Conservation (phyloP, 768 basidiomycete species). For the Suillus cothurnatus region DNA sequence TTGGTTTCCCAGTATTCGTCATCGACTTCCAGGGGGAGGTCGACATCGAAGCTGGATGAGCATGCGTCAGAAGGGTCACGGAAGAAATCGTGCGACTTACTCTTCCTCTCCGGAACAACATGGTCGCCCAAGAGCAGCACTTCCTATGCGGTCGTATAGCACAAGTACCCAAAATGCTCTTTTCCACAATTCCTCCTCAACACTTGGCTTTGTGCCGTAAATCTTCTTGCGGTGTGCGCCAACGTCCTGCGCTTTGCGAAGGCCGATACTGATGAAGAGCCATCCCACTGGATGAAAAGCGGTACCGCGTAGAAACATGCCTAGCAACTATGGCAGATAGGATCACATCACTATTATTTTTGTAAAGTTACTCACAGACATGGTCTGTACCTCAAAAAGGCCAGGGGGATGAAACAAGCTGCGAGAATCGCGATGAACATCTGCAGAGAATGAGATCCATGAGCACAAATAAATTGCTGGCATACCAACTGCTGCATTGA, state of each 20-base stretch:
- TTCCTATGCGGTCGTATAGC: slow-evolving; percentile 58
- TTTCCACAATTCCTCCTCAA: slow-evolving; percentile 76
- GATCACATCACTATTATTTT: neutral
- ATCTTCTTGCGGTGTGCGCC: slow-evolving; percentile 72
- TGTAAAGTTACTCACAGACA: slow-evolving; percentile 42
- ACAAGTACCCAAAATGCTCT: slow-evolving; percentile 77
- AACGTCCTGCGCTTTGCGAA: slow-evolving; percentile 70
- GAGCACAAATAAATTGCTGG: slow-evolving; percentile 7
- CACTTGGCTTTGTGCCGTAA: slow-evolving; percentile 46
- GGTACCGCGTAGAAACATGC: slow-evolving; percentile 56
- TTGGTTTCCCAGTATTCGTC: slow-evolving; percentile 74
- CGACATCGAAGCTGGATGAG: slow-evolving; percentile 74
- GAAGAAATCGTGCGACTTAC: slow-evolving; percentile 38
- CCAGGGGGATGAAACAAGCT: slow-evolving; percentile 57
- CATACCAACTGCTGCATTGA: slow-evolving; percentile 55
- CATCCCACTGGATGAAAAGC: slow-evolving; percentile 53
- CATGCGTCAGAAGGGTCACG: slow-evolving; percentile 11
- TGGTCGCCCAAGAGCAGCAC: slow-evolving; percentile 55
- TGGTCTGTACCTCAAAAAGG: slow-evolving; percentile 64
- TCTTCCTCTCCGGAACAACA: slow-evolving; percentile 66
- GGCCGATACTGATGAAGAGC: slow-evolving; percentile 54
- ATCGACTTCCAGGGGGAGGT: slow-evolving; percentile 81
- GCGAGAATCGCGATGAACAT: slow-evolving; percentile 50
- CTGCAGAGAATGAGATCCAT: slow-evolving; percentile 34
- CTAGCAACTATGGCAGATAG: slow-evolving; percentile 44